Percentiles rank a stretch among this genome's conserved stretches.
These are phyloP conservation scores for Suhomyces choctaworum DNA, from an alignment of 1,139 yeast genomes.

Conservation along the genomic window DNA sequence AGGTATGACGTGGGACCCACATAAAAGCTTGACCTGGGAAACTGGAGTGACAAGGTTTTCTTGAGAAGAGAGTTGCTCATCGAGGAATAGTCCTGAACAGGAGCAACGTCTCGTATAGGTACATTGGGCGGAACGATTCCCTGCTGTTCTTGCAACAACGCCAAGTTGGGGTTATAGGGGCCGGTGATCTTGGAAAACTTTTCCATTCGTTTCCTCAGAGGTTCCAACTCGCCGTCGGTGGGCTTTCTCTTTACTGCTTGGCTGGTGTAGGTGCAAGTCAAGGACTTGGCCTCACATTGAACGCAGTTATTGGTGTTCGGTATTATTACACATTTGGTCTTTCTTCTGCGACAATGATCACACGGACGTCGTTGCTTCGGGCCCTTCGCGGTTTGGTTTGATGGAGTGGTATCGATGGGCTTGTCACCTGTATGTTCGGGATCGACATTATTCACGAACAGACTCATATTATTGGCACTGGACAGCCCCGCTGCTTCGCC, in stretches of 20 bases:
- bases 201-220: slow-evolving; percentile 18
- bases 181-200: slow-evolving; percentile 5
- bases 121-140: slow-evolving; percentile 50
- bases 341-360: slow-evolving; percentile 67
- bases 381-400: slow-evolving; percentile 13
- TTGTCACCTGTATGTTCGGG: slow-evolving; percentile 1
- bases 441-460: neutral
- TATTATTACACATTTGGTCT: slow-evolving; percentile 62
- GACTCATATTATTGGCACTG: neutral
- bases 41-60: slow-evolving; percentile 54
- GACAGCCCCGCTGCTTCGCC: neutral
- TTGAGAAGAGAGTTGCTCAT: slow-evolving; percentile 50
- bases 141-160: slow-evolving; percentile 11
- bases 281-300: slow-evolving; percentile 66
- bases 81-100: slow-evolving; percentile 55
- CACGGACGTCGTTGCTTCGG: slow-evolving; percentile 52
- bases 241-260: slow-evolving; percentile 36
- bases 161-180: slow-evolving; percentile 2
- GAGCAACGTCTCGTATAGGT: slow-evolving; percentile 53
- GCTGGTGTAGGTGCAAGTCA: slow-evolving; percentile 57
- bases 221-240: slow-evolving; percentile 22
- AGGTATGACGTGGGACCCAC: slow-evolving; percentile 71
- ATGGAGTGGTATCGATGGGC: slow-evolving; percentile 1
- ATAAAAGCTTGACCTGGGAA: slow-evolving; percentile 74
- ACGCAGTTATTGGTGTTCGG: slow-evolving; percentile 62